Percentiles rank a stretch among this genome's conserved stretches.
phyloP scores from a whole-genome alignment of 1,284 basidiomycete genomes.

The Malassezia furfur region DNA sequence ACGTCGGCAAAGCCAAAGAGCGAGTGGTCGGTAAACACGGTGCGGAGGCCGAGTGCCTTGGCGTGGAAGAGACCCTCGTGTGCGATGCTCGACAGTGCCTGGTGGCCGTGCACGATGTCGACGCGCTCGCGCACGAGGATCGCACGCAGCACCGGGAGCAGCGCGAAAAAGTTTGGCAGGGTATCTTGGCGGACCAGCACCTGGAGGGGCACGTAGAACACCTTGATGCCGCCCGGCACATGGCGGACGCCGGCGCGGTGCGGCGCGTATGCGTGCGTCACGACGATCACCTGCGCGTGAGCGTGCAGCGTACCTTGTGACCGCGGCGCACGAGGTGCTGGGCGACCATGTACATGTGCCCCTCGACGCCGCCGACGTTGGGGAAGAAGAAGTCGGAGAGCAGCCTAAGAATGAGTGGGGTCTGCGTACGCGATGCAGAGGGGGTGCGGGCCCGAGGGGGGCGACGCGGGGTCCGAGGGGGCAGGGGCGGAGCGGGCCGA shows the following conservation, averaged over 20 bases:
- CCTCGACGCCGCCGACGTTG: constrained; percentile 88
- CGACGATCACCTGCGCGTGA: constrained; percentile 67
- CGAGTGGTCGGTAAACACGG: constrained; percentile 93
- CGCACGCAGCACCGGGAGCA: constrained; percentile 77
- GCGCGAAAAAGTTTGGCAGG: constrained; percentile 84
- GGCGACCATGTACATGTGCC: constrained; percentile 65
- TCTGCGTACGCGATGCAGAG: constrained; percentile 14
- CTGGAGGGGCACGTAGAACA: constrained; percentile 83
- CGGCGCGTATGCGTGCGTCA: constrained; percentile 81
- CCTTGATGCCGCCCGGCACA: constrained; percentile 72
- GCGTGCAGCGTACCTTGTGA: constrained; percentile 60
- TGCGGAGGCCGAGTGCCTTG: constrained; percentile 55
- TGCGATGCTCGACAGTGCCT: constrained; percentile 74
- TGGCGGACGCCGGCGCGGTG: constrained; percentile 79
- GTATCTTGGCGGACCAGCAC: constrained; percentile 66
- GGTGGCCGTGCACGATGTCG: constrained; percentile 82
- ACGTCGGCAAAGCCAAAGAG: constrained; percentile 93
- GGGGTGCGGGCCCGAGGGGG: too few species aligned
- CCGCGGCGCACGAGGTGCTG: constrained; percentile 66
- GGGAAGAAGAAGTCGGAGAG: constrained; percentile 96
- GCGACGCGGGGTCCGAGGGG: neutral
- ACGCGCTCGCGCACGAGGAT: constrained; percentile 81
- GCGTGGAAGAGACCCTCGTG: constrained; percentile 87
- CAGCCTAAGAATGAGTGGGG: constrained; percentile 57
- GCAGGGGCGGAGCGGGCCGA: too few species aligned